Evolutionary conservation across 2,329 filamentous ascomycete genomes (phyloP).

Genomic region (Xylariaceae sp.): DNA sequence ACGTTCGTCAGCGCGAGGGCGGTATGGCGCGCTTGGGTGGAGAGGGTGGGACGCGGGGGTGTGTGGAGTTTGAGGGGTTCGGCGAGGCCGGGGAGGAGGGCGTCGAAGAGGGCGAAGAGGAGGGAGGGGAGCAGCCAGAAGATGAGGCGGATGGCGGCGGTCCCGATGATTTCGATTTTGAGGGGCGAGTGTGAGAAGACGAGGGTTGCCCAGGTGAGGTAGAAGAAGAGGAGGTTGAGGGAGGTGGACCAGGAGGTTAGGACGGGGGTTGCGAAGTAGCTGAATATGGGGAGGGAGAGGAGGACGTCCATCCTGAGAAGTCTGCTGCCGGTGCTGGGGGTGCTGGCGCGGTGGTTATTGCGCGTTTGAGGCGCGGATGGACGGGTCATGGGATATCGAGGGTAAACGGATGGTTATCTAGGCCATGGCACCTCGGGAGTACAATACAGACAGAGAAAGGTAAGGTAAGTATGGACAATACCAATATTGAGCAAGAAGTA

Average conservation of each 20-base stretch:
- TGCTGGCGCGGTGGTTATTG: not conserved
- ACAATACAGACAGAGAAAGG: not conserved
- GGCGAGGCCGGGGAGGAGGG: constrained; percentile 61
- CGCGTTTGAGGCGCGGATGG: not conserved
- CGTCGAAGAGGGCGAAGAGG: constrained; percentile 68
- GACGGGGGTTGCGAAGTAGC: constrained; percentile 58
- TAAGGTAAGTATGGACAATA: not conserved
- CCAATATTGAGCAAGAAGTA: not conserved
- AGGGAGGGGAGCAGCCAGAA: constrained; percentile 71
- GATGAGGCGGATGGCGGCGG: constrained; percentile 59
- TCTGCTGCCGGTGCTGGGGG: not conserved
- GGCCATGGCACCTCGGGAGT: not conserved
- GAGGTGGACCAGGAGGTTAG: constrained; percentile 69
- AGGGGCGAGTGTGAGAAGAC: constrained; percentile 71
- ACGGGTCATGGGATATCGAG: no score
- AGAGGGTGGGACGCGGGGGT: constrained; percentile 42
- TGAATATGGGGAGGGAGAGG: constrained; percentile 66
- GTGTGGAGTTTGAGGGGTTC: constrained; percentile 65
- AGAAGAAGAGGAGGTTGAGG: constrained; percentile 82
- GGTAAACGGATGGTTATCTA: not conserved
- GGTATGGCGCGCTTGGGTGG: constrained; percentile 34
- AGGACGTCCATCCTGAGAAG: constrained; percentile 54
- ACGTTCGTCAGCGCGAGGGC: constrained; percentile 44
- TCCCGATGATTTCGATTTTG: constrained; percentile 68
- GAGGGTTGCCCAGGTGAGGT: constrained; percentile 82